phyloP scores from a whole-genome alignment of 164 flowering plant species.

The Aristolochia fimbriata region DNA sequence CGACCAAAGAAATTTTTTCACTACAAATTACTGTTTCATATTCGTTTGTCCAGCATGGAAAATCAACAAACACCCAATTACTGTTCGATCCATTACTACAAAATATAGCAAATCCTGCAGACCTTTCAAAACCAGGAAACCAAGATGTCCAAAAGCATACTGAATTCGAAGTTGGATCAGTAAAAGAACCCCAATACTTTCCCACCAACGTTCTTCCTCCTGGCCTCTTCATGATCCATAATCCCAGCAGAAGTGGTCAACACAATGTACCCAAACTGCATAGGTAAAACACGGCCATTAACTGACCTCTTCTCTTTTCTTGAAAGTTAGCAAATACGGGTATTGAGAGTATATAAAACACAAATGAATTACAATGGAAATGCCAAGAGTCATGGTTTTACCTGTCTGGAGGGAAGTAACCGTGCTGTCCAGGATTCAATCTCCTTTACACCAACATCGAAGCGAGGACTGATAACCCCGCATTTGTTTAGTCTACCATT shows the following conservation, averaged over 20 bases:
- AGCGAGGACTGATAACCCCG: slow-evolving; percentile 25
- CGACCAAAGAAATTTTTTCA: too few relatives aligned
- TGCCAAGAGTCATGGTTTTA: not conserved
- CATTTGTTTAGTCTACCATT: slow-evolving; percentile 23
- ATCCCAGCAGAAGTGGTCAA: slow-evolving; percentile 30
- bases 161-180: not conserved
- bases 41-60: too few relatives aligned
- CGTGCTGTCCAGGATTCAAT: slow-evolving; percentile 24
- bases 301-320: too few relatives aligned
- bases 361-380: too few relatives aligned
- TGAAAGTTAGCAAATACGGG: not conserved
- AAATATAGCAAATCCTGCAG: too few relatives aligned
- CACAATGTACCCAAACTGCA: slow-evolving; percentile 16
- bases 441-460: slow-evolving; percentile 23
- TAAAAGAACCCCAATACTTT: slow-evolving; percentile 26
- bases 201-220: slow-evolving; percentile 31
- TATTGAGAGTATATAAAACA: not conserved
- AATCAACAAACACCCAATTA: too few relatives aligned
- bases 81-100: too few relatives aligned
- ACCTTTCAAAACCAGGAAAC: too few relatives aligned
- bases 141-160: too few relatives aligned
- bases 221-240: slow-evolving; percentile 36
- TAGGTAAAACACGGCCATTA: not conserved
- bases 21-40: too few relatives aligned
- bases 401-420: slow-evolving; percentile 26